Base-by-base conservation (phyloP, 2,329 filamentous ascomycete genomes). In the Emericellopsis cladophorae region DNA sequence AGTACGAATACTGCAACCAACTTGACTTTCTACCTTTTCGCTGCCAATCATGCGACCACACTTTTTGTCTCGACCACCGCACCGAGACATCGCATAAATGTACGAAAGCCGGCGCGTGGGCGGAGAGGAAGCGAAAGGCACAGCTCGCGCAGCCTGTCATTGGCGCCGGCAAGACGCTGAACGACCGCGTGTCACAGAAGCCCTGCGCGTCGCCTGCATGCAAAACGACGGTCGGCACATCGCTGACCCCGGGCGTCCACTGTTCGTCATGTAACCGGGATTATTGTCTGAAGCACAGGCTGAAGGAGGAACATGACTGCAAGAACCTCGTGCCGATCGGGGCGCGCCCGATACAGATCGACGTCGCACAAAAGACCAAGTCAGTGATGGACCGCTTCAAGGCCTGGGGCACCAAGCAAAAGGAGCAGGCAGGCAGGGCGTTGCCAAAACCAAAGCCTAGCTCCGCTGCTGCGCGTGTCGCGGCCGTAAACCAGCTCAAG, bases 21-120 rank as follows among this genome's bases (percentile, higher is more conserved):
- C 84, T 96, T 45, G 92, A 96, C 64, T 96, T 98, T 61, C 77
- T 98, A 5, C 92, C 92, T 4, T 96, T 96, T 62, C 74, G 79
- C 55, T 98, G 92, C 66, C 85, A 93, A 58, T 92, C 84, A 50
- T 98, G 92, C 65, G 74, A 60, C 48, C 74, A 76, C 44, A 90
- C 83, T 14, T 98, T 80, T 67, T 98, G 93, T 60, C 82, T 94
- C 49, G 90, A 96, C 57, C 92, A 98, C 69, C 84, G 90, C 42
- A 82, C 79, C 53, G 90, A 96, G 66, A 75, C 77, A 16, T 67
- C 85, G 0, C 93, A 98, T 65, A 74, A 78, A 54, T 82, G 78
- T 60, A 51, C 64, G 40, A 67, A 75, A 39, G 66, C 63, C 2
- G 78, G 78, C 45, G 76, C 74, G 41, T 81, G 77, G 77, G 76